Evolutionary conservation across 2,329 filamentous ascomycete genomes (phyloP).

Genomic region (Westerdykella sp.): DNA sequence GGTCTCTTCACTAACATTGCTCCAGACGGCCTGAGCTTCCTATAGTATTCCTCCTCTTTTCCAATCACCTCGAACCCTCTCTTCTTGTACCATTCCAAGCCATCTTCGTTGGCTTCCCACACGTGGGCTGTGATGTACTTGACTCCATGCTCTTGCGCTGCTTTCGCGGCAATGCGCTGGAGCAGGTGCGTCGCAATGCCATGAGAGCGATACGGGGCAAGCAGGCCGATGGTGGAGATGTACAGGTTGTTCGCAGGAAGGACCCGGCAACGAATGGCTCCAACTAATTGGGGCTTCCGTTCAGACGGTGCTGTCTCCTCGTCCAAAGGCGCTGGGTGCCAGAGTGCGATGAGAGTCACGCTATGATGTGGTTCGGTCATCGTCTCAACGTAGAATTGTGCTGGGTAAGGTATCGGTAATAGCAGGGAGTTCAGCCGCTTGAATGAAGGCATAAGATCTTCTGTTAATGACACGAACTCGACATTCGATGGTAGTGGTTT

Average conservation of each 20-base stretch:
- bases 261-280: slow-evolving; percentile 44
- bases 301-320: background rate
- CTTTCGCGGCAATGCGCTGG: slow-evolving; percentile 41
- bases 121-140: slow-evolving; percentile 55
- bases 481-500: slow-evolving; percentile 44
- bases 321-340: slow-evolving; percentile 38
- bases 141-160: slow-evolving; percentile 46
- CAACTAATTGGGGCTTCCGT: slow-evolving; percentile 37
- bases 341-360: slow-evolving; percentile 55
- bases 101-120: slow-evolving; percentile 57
- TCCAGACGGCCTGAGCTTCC: slow-evolving; percentile 50
- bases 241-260: slow-evolving; percentile 46
- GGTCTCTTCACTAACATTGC: slow-evolving; percentile 48
- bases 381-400: slow-evolving; percentile 55
- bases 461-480: slow-evolving; percentile 48
- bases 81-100: slow-evolving; percentile 54
- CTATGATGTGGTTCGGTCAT: slow-evolving; percentile 49
- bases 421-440: slow-evolving; percentile 53
- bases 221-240: slow-evolving; percentile 54
- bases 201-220: slow-evolving; percentile 53
- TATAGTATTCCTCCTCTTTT: slow-evolving; percentile 53
- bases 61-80: slow-evolving; percentile 51
- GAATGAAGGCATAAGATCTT: slow-evolving; percentile 50
- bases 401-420: slow-evolving; percentile 56
- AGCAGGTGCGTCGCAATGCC: slow-evolving; percentile 54